phyloP scores from a whole-genome alignment of 345 rosid species.

The Toxicodendron radicans region DNA sequence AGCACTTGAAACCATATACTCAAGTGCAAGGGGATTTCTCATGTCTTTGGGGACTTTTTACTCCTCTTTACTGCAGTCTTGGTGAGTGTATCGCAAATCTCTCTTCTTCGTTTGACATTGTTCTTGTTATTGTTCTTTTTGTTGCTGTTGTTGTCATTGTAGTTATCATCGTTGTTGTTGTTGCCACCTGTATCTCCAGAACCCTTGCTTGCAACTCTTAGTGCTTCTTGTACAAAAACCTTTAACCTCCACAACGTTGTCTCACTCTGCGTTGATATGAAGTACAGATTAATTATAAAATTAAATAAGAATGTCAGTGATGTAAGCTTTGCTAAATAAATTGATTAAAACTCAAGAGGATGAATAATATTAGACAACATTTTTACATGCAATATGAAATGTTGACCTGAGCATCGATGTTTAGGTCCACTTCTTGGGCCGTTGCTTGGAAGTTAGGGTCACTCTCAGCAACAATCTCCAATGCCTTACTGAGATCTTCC shows the following conservation, averaged over 20 bases:
- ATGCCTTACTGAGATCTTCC: slow-evolving; percentile 61
- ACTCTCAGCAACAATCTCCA: slow-evolving; percentile 70
- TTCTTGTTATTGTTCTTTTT: slow-evolving; percentile 37
- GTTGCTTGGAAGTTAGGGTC: slow-evolving; percentile 62
- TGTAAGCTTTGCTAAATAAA: neutral
- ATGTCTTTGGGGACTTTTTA: slow-evolving; percentile 32
- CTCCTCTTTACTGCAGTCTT: slow-evolving; percentile 55
- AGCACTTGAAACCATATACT: neutral
- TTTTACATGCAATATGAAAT: slow-evolving; percentile 2
- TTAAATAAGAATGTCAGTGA: neutral
- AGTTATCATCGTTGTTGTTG: slow-evolving; percentile 35
- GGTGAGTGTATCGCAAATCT: slow-evolving; percentile 44
- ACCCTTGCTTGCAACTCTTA: slow-evolving; percentile 45
- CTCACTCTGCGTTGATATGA: slow-evolving; percentile 44
- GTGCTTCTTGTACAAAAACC: slow-evolving; percentile 65
- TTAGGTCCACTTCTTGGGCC: slow-evolving; percentile 69
- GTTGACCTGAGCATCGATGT: slow-evolving; percentile 70
- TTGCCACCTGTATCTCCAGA: slow-evolving; percentile 37
- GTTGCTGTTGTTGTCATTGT: slow-evolving; percentile 30
- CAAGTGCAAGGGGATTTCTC: neutral
- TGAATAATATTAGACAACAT: neutral
- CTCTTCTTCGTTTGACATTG: slow-evolving; percentile 50
- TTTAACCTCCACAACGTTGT: slow-evolving; percentile 71
- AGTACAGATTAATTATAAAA: neutral
- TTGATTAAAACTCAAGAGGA: neutral